Percentiles rank a stretch among this genome's conserved stretches.
Evolutionary conservation across 202 grass and related monocot species (phyloP).

Genomic region (Sporobolus alterniflorus): DNA sequence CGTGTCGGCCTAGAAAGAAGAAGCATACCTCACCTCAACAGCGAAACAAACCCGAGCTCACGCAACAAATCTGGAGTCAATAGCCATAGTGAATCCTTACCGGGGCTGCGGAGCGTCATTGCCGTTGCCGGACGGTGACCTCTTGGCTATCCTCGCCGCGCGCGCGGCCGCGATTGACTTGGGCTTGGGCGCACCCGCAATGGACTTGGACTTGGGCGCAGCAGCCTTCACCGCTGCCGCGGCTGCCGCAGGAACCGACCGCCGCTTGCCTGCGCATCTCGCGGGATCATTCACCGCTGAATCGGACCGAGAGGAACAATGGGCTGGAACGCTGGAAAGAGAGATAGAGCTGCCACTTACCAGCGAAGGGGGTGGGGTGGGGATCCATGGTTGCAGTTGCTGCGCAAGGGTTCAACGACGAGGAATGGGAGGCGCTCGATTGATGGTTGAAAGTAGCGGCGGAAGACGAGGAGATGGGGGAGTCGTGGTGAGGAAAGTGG

Average conservation of each 20-base stretch:
- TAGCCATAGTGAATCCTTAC: background rate
- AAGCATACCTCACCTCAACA: background rate
- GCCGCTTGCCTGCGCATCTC: constrained; percentile 32
- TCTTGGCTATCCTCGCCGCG: constrained; percentile 43
- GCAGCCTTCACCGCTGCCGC: background rate
- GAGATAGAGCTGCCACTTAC: constrained; percentile 12
- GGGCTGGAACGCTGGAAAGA: background rate
- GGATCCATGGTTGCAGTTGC: constrained; percentile 47
- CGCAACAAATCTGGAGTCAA: background rate
- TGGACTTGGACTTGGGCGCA: constrained; percentile 38
- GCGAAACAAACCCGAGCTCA: background rate
- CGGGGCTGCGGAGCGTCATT: constrained; percentile 20
- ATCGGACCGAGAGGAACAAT: background rate
- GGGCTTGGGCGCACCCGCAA: constrained; percentile 32
- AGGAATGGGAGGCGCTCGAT: background rate
- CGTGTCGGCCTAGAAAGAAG: constrained; percentile 43
- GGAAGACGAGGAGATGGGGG: background rate
- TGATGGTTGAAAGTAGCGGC: too few species aligned
- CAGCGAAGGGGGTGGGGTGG: constrained; percentile 56
- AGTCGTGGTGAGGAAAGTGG: too few species aligned
- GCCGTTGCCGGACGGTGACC: constrained; percentile 30
- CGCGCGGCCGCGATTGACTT: constrained; percentile 37
- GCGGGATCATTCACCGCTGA: background rate
- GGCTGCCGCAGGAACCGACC: background rate
- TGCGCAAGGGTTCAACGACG: background rate